Conservation (phyloP, 805 yeast genomes). For the Candida rishiriensis region DNA sequence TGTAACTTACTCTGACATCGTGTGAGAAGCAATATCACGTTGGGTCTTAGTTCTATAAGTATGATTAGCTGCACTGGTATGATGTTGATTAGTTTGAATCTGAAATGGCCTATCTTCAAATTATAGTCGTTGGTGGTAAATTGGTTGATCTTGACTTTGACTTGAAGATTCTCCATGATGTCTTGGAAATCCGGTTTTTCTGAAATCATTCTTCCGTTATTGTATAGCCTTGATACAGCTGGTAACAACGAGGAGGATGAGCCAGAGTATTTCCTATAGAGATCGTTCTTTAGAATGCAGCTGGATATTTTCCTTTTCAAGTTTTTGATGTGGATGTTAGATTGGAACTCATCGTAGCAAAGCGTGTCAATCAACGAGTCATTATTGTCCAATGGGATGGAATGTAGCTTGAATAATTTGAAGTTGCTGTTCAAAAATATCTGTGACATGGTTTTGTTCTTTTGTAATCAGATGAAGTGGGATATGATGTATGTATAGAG, state of each 20-base stretch:
- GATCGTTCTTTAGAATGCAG: conserved; percentile 18
- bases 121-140: conserved; percentile 4
- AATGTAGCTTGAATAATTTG: conserved; percentile 13
- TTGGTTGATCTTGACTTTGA: conserved; percentile 22
- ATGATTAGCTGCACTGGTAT: conserved; percentile 26
- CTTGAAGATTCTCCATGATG: conserved; percentile 17
- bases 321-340: conserved; percentile 12
- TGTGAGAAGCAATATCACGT: conserved; percentile 15
- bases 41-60: conserved; percentile 21
- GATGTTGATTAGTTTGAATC: conserved; percentile 24
- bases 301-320: conserved; percentile 19
- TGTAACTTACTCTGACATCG: conserved; percentile 19
- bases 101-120: conserved; percentile 24
- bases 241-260: conserved; percentile 17
- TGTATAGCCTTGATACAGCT: conserved; percentile 16
- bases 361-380: conserved; percentile 21
- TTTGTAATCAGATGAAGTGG: neutral
- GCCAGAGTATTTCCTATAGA: conserved; percentile 13
- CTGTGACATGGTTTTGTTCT: conserved; percentile 22
- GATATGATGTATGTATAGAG: too few relatives aligned
- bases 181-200: conserved; percentile 22
- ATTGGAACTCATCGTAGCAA: conserved; percentile 21
- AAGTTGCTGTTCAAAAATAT: conserved; percentile 24
- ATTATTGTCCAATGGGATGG: conserved; percentile 3
- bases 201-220: conserved; percentile 15